Evolutionary conservation across 129 eudicot species (phyloP), one percentile per base, ranked within the genome.

Genomic region (Chrysanthemum makinoi): DNA sequence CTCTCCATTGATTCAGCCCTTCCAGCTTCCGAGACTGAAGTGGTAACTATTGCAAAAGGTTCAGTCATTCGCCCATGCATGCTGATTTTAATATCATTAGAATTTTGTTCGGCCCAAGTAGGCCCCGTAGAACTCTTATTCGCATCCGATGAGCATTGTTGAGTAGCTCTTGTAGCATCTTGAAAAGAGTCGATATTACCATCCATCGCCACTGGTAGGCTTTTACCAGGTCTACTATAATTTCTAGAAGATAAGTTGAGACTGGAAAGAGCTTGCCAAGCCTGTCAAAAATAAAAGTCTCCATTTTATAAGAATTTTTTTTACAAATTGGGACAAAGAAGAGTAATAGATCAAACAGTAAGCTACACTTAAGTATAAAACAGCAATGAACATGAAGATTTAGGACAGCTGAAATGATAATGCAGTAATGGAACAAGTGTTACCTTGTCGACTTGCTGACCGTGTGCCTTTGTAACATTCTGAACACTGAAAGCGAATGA

Each of bases 241-340:
- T 16, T 85, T 72, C 72, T 82, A 65, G 90, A 81, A 80, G 96
- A 82, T 47, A 94, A 18, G 66, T 86, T 83, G 65, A 89, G 86
- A 68, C 56, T 83, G 76, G 93, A 87, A 63, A 94, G 95, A 62
- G 82, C 85, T 77, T 86, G 77, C 95, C 93, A 94, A 80, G 96
- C 96, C 98, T 94, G 91, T 74, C 76, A 75, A 56, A 16, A 53
- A 4, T 64, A 26, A 58, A 13, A 15, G 7, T 3, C 26, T 77
- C 46, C 18, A 52, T 51, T 65, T 58, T 26, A 28, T 52, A 59
- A 57, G 16, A 16, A 18, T 12, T 28, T 28, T 28, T 28, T 28
- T 28, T 28, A 28, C 30, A 28, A 28, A 28, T 28, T 28, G 30
- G 30, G 30, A 28, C 30, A 28, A 28, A 4, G 3, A 28, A 28